Evolutionary conservation across 306 rosid genomes (phyloP).

Genomic region (Cicer chorassanicum): DNA sequence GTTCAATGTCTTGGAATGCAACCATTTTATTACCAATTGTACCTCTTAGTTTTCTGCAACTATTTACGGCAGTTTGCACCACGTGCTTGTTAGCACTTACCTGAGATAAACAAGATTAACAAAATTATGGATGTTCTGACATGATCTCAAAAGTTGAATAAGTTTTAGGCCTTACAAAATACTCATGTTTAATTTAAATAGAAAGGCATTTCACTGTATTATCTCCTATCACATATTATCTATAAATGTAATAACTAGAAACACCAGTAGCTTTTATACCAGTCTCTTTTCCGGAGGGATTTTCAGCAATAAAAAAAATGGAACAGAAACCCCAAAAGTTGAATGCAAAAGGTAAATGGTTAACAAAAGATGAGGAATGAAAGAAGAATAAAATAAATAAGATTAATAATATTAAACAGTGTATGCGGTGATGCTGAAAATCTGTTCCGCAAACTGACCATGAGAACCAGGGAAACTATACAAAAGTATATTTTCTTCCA

Average conservation of each 20-base stretch:
- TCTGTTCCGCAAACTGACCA: slow-evolving; percentile 22
- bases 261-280: slow-evolving; percentile 18
- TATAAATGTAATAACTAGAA: slow-evolving; percentile 15
- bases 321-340: not conserved
- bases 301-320: slow-evolving; percentile 30
- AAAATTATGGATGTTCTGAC: slow-evolving; percentile 32
- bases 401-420: slow-evolving; percentile 4
- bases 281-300: not conserved
- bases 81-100: slow-evolving; percentile 53
- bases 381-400: slow-evolving; percentile 15
- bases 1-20: slow-evolving; percentile 49
- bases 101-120: slow-evolving; percentile 56
- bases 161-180: slow-evolving; percentile 7
- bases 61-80: slow-evolving; percentile 50
- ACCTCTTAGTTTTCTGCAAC: slow-evolving; percentile 56
- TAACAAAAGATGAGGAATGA: slow-evolving; percentile 15
- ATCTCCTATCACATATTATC: slow-evolving; percentile 1
- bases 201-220: slow-evolving; percentile 23
- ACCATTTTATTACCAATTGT: slow-evolving; percentile 45
- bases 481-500: not conserved
- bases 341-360: slow-evolving; percentile 10
- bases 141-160: slow-evolving; percentile 29
- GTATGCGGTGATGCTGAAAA: slow-evolving; percentile 11
- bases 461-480: not conserved
- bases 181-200: slow-evolving; percentile 27